Evolutionary conservation across 2,329 filamentous ascomycete genomes (phyloP).

Genomic region (Beauveria asiatica): DNA sequence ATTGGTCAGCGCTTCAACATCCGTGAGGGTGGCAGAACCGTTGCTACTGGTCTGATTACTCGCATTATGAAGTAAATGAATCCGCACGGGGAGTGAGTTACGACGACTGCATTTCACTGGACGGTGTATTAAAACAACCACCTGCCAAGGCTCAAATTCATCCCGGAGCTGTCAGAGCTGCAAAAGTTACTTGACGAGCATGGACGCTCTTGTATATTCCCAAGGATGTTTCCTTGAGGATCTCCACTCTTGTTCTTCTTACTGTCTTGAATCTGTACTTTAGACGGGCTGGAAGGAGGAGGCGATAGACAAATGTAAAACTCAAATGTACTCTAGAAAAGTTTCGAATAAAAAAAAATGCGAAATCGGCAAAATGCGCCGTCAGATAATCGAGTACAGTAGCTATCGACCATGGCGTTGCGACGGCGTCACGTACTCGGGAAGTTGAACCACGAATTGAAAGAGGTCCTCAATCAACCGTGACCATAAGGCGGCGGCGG

Average conservation of each 20-base stretch:
- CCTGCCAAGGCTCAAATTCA: not conserved
- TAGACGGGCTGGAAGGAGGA: conserved; percentile 24
- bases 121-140: not conserved
- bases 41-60: conserved; percentile 76
- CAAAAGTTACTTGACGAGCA: conserved; percentile 18
- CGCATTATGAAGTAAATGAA: conserved; percentile 52
- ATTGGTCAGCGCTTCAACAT: conserved; percentile 94
- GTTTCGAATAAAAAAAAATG: not conserved
- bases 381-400: too few relatives aligned
- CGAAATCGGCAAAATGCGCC: not conserved
- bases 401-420: not conserved
- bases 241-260: conserved; percentile 34
- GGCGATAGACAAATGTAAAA: conserved; percentile 22
- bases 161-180: not conserved
- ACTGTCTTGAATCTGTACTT: conserved; percentile 29
- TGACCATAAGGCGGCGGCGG: not conserved
- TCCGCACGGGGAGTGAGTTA: not conserved
- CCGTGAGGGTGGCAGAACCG: conserved; percentile 88
- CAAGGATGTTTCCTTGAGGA: conserved; percentile 23
- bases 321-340: conserved; percentile 7
- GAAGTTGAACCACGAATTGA: not conserved
- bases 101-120: not conserved
- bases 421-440: not conserved
- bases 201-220: conserved; percentile 30
- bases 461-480: not conserved